Percentiles rank a stretch among this genome's conserved stretches.
Evolutionary conservation across 345 rosid genomes (phyloP).

Genomic region (Gossypium ekmanianum): DNA sequence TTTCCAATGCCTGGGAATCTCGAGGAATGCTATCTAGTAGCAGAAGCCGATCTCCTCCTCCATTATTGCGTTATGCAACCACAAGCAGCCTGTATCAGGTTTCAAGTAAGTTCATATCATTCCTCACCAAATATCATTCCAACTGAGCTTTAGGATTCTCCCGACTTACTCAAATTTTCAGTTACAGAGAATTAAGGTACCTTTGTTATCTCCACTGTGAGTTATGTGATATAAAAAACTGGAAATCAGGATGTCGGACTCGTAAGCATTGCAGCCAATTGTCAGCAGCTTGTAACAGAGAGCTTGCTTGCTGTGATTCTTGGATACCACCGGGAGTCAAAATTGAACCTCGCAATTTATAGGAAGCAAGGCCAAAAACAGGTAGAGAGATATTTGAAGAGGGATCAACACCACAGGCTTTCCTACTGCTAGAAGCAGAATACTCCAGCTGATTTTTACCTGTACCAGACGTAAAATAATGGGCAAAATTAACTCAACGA

Average conservation of each 20-base stretch:
- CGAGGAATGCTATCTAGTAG: background rate
- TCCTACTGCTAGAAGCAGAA: slow-evolving; percentile 27
- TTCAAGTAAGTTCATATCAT: slow-evolving; percentile 1
- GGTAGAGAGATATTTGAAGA: slow-evolving; percentile 46
- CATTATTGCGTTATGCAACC: background rate
- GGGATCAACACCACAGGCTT: slow-evolving; percentile 30
- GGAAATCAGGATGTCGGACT: slow-evolving; percentile 54
- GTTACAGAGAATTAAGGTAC: slow-evolving; percentile 5
- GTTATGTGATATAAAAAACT: slow-evolving; percentile 44
- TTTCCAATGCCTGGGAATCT: background rate
- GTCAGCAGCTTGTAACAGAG: slow-evolving; percentile 45
- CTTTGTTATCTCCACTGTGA: slow-evolving; percentile 36
- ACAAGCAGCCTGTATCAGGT: background rate
- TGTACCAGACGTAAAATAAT: slow-evolving; percentile 19
- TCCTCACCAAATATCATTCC: slow-evolving; percentile 13
- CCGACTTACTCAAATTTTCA: slow-evolving; percentile 1
- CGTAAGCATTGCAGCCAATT: slow-evolving; percentile 41
- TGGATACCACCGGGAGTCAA: slow-evolving; percentile 42
- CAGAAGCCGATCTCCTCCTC: background rate
- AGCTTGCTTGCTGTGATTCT: slow-evolving; percentile 37
- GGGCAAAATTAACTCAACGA: background rate
- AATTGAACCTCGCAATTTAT: slow-evolving; percentile 59
- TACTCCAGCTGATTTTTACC: slow-evolving; percentile 35
- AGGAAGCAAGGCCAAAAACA: slow-evolving; percentile 68
- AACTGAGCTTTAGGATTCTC: slow-evolving; percentile 9